Conservation (phyloP, 179 eudicot species). For the Silene vulgaris region DNA sequence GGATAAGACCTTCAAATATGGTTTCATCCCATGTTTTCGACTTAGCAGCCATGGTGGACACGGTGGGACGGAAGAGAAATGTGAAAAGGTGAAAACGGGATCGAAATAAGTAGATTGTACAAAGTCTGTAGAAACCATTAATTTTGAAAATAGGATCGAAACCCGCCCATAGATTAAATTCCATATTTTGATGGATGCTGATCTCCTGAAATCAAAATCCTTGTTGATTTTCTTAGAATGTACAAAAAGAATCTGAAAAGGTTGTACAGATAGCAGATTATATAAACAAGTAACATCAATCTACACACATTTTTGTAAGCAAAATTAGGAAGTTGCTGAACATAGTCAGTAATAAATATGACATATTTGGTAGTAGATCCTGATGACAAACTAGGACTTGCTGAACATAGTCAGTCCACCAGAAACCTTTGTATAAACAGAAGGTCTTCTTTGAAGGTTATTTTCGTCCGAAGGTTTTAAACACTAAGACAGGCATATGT, state of each 20-base stretch:
- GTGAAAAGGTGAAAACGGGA: not conserved
- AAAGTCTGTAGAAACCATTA: too few relatives aligned
- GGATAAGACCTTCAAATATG: slow-evolving; percentile 18
- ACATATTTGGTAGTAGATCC: slow-evolving; percentile 18
- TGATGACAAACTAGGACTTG: slow-evolving; percentile 10
- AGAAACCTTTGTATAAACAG: not conserved
- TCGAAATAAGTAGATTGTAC: not conserved
- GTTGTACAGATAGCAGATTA: not conserved
- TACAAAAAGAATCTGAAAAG: not conserved
- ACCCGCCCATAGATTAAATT: slow-evolving; percentile 9
- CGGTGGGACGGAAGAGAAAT: too few relatives aligned
- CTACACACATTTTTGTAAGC: not conserved
- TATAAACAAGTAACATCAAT: not conserved
- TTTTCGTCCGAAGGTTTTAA: too few relatives aligned
- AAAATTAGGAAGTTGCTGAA: not conserved
- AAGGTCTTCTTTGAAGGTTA: too few relatives aligned
- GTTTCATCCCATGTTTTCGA: slow-evolving; percentile 9
- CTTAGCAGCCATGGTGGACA: not conserved
- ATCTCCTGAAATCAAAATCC: slow-evolving; percentile 2
- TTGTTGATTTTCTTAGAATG: not conserved
- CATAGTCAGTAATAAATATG: not conserved
- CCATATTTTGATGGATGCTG: slow-evolving; percentile 12
- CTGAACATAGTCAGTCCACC: slow-evolving; percentile 2
- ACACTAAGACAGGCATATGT: too few relatives aligned
- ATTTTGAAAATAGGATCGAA: too few relatives aligned